Percentiles rank a stretch among this genome's conserved stretches.
phyloP scores from a whole-genome alignment of 441 rosid species.

The Pelargonium australe region DNA sequence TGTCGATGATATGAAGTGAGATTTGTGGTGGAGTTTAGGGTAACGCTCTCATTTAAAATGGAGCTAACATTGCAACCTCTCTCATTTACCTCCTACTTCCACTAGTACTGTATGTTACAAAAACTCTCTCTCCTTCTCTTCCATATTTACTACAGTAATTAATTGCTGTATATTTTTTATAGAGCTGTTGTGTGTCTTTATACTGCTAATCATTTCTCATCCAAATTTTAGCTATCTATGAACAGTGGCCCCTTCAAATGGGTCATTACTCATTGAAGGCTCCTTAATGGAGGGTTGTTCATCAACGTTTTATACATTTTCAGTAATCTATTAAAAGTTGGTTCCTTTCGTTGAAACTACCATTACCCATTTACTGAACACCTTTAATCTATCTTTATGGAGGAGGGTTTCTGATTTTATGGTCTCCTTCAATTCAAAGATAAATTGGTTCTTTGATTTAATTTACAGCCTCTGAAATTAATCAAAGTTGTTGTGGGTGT shows the following conservation, averaged over 20 bases:
- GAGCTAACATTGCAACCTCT: no score
- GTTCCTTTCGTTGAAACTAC: constrained; percentile 2
- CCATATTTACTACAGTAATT: neutral
- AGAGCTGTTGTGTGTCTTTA: neutral
- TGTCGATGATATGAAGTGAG: no score
- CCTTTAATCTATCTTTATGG: constrained; percentile 2
- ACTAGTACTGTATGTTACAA: no score
- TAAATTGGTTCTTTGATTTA: neutral
- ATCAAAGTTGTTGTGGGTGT: neutral
- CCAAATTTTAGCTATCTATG: neutral
- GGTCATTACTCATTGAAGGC: neutral
- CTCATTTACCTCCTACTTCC: no score
- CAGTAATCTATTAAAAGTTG: neutral
- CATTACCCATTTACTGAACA: constrained; percentile 4
- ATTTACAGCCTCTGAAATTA: neutral
- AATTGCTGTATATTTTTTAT: neutral
- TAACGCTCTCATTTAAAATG: no score
- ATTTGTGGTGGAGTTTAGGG: no score
- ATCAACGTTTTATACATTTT: neutral
- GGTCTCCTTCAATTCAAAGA: constrained; percentile 5
- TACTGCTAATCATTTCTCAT: neutral
- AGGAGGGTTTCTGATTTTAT: constrained; percentile 5
- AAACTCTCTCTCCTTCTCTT: neutral
- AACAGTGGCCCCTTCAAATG: neutral
- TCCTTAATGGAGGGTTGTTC: neutral